These are phyloP conservation scores for Hibiscus syriacus DNA, from an alignment of 345 rosid genomes.

Conservation along the genomic window DNA sequence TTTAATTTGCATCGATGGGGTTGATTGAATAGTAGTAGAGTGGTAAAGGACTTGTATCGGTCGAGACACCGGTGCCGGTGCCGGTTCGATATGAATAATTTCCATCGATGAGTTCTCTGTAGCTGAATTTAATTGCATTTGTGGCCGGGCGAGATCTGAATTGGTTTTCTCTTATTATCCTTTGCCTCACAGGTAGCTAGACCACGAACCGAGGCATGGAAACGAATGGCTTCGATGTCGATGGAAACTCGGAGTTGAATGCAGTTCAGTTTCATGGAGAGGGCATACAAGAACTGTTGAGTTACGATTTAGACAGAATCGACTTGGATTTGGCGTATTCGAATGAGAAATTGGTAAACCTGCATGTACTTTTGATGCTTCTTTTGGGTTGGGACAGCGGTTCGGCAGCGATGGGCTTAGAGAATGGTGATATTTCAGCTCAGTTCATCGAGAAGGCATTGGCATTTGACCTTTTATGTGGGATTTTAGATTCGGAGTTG, in stretches of 20 bases:
- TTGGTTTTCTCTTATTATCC: neutral
- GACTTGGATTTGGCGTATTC: slow-evolving; percentile 50
- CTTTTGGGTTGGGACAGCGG: slow-evolving; percentile 62
- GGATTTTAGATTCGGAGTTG: slow-evolving; percentile 73
- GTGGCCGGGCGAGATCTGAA: neutral
- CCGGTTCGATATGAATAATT: neutral
- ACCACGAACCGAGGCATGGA: slow-evolving; percentile 14
- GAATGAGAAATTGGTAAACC: slow-evolving; percentile 53
- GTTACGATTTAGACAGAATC: slow-evolving; percentile 31
- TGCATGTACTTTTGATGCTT: slow-evolving; percentile 69
- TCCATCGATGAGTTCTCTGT: neutral
- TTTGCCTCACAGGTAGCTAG: slow-evolving; percentile 4
- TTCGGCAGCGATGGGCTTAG: slow-evolving; percentile 37
- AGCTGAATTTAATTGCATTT: neutral
- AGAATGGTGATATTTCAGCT: slow-evolving; percentile 28
- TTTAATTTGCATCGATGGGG: neutral
- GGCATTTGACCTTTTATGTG: slow-evolving; percentile 58
- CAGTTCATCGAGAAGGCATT: slow-evolving; percentile 61
- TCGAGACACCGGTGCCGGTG: too few relatives aligned
- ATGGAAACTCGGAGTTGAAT: neutral
- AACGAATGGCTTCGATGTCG: slow-evolving; percentile 9
- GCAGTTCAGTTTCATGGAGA: slow-evolving; percentile 13
- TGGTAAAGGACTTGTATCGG: neutral
- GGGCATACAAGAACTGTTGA: slow-evolving; percentile 34
- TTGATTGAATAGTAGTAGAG: neutral